Base-by-base conservation (phyloP, 345 rosid genomes). In the Ceriops zippeliana region DNA sequence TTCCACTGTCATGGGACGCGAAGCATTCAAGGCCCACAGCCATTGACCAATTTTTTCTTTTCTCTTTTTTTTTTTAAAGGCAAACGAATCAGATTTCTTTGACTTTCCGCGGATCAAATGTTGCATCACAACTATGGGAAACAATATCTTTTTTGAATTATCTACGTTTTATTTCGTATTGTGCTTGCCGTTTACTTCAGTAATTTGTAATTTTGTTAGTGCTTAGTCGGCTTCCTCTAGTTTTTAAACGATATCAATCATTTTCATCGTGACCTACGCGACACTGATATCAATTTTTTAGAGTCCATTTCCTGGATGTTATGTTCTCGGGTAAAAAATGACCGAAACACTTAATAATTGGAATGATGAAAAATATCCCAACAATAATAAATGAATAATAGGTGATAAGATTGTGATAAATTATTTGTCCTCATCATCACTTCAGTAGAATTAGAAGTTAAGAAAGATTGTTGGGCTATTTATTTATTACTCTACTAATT, bases 1-100 rank as follows among this genome's bases (percentile, higher is more conserved):
- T 37, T 57, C 83, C 82, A 80, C 77, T 2, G 66, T 61, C 58
- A 42, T 60, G 64, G 82, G 82, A 57, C 53, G 9, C 7, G 66
- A 31, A 28, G 37, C 59, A 62, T 62, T 70, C 20, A 22, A 70
- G 86, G 58, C 83, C 86, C 86, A 77, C 86, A 26, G 21, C 1
- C 1, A 27, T 17, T 24, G 57, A 16, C 38, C 27, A 34, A 7
- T 6, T 34, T 7, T 34, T 6, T 34, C 4, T 31, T 31, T 7
- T 6, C 6, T 34, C 0, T 7, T 1, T 7, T 34, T 34, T 34
- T 7, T 7, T 7, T 7, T 7, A 7, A 34, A 7, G 6, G 9
- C 8, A 34, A 34, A 34, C 49, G 17, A 42, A 42, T 42, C 17
- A 42, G 5, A 42, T 42, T 13, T 42, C 17, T 42, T 13, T 42